Evolutionary conservation across 2,329 filamentous ascomycete genomes (phyloP), one percentile per base, ranked within the genome.

Genomic region (Aureobasidium mangrovei): DNA sequence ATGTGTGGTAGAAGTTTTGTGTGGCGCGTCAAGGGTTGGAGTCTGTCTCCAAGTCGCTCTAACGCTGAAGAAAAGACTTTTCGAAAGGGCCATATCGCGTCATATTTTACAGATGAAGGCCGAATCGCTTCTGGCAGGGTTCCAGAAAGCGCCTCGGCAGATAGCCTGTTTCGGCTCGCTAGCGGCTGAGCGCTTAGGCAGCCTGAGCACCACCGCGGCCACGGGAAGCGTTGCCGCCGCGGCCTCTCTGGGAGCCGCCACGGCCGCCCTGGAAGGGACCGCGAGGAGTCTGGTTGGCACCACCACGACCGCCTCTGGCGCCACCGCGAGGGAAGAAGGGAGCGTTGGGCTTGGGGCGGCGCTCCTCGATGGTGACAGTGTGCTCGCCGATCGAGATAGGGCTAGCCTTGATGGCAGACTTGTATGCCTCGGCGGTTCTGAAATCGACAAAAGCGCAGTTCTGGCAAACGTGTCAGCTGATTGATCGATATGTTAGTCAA

Each of bases 381-480:
- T 95, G 86, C 62, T 83, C 86, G 63, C 86, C 88, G 59, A 98
- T 81, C 42, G 80, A 79, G 73, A 95, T 89, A 35, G 91, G 91
- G 74, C 94, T 97, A 62, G 85, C 86, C 58, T 81, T 81, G 36
- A 88, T 78, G 41, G 93, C 93, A 59, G 87, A 85, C 69, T 88
- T 81, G 73, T 95, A 96, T 44, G 83, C 89, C 54, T 90, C 83
- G 26, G 82, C 68, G 44, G 85, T 86, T 66, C 84, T 86, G 71
- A 93, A 98, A 70, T 98, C 93, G 57, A 96, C 88, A 67, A 97
- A 97, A 28, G 93, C 93, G 66, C 90, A 96, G 78, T 93, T 96
- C 91, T 95, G 67, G 28, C 9, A 4, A 6, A 26, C 10, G 18
- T 10, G 52, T 58, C 28, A 58, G 51, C 36, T 35, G 42, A 7